Conservation (phyloP, 1,139 yeast species). For the Wickerhamomyces sp. region DNA sequence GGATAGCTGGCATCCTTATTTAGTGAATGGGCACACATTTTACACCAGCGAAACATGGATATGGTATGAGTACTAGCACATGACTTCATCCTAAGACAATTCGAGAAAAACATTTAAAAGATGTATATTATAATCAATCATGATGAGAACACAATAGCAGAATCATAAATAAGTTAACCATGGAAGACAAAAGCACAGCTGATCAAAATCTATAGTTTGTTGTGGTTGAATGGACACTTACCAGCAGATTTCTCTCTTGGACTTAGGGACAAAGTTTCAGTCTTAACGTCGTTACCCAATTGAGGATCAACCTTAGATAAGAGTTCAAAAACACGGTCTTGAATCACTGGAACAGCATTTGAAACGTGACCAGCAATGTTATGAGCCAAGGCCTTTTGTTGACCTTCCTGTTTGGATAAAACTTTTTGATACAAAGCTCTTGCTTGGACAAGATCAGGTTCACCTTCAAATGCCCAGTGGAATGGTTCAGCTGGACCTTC, state of each 20-base stretch:
- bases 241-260: constrained; percentile 35
- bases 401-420: constrained; percentile 69
- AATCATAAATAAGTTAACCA: background rate
- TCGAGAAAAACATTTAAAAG: background rate
- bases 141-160: no score
- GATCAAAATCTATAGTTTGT: constrained; percentile 9
- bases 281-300: constrained; percentile 58
- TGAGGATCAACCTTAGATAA: constrained; percentile 68
- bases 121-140: background rate
- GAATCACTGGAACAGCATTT: constrained; percentile 68
- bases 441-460: constrained; percentile 65
- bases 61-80: no score
- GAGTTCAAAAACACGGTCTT: constrained; percentile 74
- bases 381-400: constrained; percentile 78
- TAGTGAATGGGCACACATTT: no score
- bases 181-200: background rate
- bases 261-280: constrained; percentile 50
- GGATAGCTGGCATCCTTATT: no score
- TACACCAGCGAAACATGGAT: no score
- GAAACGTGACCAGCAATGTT: constrained; percentile 75
- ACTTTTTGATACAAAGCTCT: constrained; percentile 65
- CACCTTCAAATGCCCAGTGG: constrained; percentile 78
- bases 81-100: no score
- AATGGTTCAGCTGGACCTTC: constrained; percentile 81
- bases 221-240: constrained; percentile 17